phyloP scores from a whole-genome alignment of 2,329 filamentous ascomycete genomes.

The Ampelomyces quisqualis region DNA sequence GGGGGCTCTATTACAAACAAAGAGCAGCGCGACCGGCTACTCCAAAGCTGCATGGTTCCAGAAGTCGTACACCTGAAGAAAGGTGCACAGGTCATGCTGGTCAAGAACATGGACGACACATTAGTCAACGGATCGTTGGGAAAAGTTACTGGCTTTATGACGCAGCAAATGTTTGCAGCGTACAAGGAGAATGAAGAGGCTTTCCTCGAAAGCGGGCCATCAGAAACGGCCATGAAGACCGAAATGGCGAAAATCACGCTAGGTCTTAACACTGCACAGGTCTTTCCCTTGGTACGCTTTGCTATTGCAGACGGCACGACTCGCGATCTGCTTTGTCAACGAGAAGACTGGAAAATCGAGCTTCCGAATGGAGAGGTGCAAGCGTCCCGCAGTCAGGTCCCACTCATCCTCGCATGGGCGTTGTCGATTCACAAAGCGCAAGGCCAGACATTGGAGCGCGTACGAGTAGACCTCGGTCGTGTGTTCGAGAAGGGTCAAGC shows the following conservation, averaged over 20 bases:
- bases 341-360: constrained; percentile 95
- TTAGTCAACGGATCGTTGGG: constrained; percentile 94
- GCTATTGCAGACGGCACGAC: constrained; percentile 73
- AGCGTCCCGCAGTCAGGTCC: constrained; percentile 72
- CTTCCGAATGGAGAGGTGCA: constrained; percentile 93
- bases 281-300: constrained; percentile 86
- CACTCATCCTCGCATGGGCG: constrained; percentile 94
- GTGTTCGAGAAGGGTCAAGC: constrained; percentile 98
- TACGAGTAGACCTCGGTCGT: constrained; percentile 88
- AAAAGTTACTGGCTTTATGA: constrained; percentile 80
- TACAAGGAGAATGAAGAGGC: constrained; percentile 60
- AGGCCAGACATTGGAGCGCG: constrained; percentile 87
- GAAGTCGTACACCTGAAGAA: constrained; percentile 78
- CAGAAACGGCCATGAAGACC: constrained; percentile 41
- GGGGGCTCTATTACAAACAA: constrained; percentile 67
- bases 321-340: constrained; percentile 75
- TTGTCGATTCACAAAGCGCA: constrained; percentile 98
- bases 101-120: constrained; percentile 95
- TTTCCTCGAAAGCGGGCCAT: constrained; percentile 53
- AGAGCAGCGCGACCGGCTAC: constrained; percentile 69
- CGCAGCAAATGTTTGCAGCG: constrained; percentile 60
- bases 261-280: constrained; percentile 53
- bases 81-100: constrained; percentile 97
- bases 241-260: constrained; percentile 52
- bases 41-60: constrained; percentile 92